These are phyloP conservation scores for Sindora glabra DNA, from an alignment of 306 rosid species.

Conservation along the genomic window DNA sequence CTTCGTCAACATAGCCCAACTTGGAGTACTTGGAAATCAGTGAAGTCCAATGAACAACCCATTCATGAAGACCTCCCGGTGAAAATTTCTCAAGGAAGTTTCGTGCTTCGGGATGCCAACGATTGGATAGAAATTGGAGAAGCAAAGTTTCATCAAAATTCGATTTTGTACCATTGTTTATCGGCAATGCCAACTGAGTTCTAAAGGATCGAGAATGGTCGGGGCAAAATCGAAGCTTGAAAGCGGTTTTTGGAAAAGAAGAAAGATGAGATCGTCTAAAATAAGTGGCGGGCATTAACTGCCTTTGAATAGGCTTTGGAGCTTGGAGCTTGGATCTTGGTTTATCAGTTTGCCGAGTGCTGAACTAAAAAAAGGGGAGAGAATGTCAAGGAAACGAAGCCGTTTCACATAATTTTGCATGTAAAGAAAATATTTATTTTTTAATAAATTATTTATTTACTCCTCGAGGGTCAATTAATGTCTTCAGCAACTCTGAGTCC, in stretches of 20 bases:
- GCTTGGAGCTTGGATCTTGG: no score
- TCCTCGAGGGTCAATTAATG: no score
- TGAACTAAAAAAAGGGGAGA: no score
- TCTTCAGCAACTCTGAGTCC: no score
- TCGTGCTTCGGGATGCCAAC: conserved; percentile 38
- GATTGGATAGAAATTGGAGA: conserved; percentile 24
- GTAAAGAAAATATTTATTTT: no score
- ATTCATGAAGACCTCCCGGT: conserved; percentile 18
- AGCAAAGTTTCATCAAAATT: conserved; percentile 32
- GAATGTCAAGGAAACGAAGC: no score
- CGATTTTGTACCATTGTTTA: conserved; percentile 4
- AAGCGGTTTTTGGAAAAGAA: neutral
- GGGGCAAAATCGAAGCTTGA: neutral
- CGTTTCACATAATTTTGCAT: no score
- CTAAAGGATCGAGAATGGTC: neutral
- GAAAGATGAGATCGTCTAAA: neutral
- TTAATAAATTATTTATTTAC: no score
- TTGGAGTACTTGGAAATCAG: conserved; percentile 38
- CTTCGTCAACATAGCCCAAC: conserved; percentile 32
- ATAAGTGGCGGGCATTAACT: conserved; percentile 30
- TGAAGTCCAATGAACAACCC: conserved; percentile 48
- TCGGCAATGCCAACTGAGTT: conserved; percentile 3
- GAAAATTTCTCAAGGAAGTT: conserved; percentile 27
- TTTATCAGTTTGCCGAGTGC: no score
- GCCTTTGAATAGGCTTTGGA: no score